These are phyloP conservation scores for Sporothrix inflata DNA, from an alignment of 2,329 filamentous ascomycete species.

Conservation along the genomic window DNA sequence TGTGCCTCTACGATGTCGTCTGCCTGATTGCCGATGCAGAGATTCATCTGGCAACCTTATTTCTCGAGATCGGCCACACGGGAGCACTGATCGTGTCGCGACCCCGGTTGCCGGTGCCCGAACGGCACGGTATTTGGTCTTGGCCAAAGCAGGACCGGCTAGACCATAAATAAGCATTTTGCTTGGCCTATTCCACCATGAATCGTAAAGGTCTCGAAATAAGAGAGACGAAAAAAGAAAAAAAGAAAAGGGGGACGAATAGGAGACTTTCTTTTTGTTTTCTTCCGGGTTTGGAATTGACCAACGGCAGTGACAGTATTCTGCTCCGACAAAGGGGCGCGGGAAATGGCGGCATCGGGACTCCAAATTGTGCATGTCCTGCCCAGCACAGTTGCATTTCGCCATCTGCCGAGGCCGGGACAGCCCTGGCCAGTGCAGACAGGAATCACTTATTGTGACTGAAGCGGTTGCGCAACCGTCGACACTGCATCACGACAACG, in stretches of 20 bases:
- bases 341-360: not conserved
- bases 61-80: not conserved
- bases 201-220: not conserved
- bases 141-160: not conserved
- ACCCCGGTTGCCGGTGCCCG: not conserved
- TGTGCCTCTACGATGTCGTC: not conserved
- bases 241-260: not conserved
- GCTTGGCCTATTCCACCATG: not conserved
- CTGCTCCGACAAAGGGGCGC: not conserved
- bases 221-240: not conserved
- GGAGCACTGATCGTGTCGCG: not conserved
- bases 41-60: not conserved
- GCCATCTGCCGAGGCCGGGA: constrained; percentile 16
- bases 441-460: not conserved
- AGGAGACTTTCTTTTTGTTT: constrained; percentile 3
- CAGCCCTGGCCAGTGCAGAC: not conserved
- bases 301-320: not conserved
- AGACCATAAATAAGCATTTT: not conserved
- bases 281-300: not conserved
- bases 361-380: constrained; percentile 10
- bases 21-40: not conserved
- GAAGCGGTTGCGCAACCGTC: not conserved
- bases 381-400: constrained; percentile 4
- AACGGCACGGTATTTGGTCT: constrained; percentile 9
- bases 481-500: not conserved